Conservation (phyloP, 2,329 filamentous ascomycete species). For the Colletotrichum viniferum region DNA sequence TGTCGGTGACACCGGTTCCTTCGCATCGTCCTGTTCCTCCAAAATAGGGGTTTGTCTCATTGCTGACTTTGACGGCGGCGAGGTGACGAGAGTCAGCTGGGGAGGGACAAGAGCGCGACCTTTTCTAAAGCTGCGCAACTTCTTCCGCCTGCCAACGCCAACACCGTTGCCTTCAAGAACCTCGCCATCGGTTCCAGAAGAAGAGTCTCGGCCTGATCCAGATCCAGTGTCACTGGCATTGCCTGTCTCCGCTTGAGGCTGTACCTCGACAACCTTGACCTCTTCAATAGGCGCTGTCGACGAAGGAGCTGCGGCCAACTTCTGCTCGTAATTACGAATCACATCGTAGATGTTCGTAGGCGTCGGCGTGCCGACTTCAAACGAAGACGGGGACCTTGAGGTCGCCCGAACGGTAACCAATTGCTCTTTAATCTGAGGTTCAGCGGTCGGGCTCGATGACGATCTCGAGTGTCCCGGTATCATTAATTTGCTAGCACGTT, state of each 20-base stretch:
- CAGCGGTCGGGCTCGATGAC: background rate
- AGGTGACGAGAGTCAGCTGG: conserved; percentile 37
- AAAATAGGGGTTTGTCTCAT: conserved; percentile 5
- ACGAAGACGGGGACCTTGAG: background rate
- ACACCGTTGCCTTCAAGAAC: conserved; percentile 36
- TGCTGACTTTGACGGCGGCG: conserved; percentile 39
- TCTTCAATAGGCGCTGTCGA: background rate
- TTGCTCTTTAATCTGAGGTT: conserved; percentile 7
- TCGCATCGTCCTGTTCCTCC: conserved; percentile 20
- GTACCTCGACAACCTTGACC: background rate
- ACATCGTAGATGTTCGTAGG: conserved; percentile 21
- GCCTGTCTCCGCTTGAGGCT: background rate
- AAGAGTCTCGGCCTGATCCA: background rate
- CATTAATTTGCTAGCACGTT: background rate
- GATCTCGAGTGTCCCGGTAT: background rate
- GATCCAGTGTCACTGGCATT: background rate
- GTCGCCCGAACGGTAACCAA: background rate
- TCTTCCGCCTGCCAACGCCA: conserved; percentile 33
- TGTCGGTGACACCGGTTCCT: conserved; percentile 45
- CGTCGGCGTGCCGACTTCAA: conserved; percentile 1
- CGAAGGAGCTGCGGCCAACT: conserved; percentile 3
- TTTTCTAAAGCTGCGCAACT: conserved; percentile 31
- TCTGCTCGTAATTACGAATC: conserved; percentile 21
- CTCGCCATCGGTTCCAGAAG: conserved; percentile 20
- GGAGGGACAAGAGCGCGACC: conserved; percentile 32